Conservation (phyloP, 2,329 filamentous ascomycete species). For the Colletotrichum orbiculare region DNA sequence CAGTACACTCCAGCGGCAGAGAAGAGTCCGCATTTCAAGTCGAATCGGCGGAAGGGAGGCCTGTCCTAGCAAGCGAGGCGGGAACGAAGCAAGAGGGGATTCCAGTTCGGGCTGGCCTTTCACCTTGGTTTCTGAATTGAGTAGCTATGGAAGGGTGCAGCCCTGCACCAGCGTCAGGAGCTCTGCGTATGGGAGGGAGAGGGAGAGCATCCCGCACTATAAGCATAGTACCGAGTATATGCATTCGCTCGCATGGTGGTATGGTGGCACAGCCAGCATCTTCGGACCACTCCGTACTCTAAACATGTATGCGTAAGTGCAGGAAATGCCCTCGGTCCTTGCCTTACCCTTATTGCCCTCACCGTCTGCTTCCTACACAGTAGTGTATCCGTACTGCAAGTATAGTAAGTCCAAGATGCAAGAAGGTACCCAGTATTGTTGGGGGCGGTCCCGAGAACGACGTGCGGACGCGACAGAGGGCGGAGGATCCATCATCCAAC, state of each 20-base stretch:
- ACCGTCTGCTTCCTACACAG: constrained; percentile 11
- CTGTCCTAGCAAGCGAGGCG: constrained; percentile 18
- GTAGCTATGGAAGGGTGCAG: too few relatives aligned
- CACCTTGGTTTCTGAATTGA: neutral
- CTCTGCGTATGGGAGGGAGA: too few relatives aligned
- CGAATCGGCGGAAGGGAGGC: constrained; percentile 12
- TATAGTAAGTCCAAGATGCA: constrained; percentile 1
- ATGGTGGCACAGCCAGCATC: too few relatives aligned
- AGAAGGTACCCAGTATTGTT: constrained; percentile 24
- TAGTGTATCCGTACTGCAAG: neutral
- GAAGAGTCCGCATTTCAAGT: constrained; percentile 7
- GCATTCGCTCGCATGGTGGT: too few relatives aligned
- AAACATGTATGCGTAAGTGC: too few relatives aligned
- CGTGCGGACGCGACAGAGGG: constrained; percentile 12
- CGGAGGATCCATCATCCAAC: too few relatives aligned
- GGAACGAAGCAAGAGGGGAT: constrained; percentile 11
- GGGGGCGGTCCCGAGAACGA: constrained; percentile 23
- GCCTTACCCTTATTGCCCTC: constrained; percentile 22
- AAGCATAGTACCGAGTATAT: too few relatives aligned
- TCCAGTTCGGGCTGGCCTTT: neutral
- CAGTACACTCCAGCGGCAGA: constrained; percentile 29
- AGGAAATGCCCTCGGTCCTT: constrained; percentile 1
- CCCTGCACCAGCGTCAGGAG: too few relatives aligned
- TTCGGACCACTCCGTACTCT: too few relatives aligned
- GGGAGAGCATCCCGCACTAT: too few relatives aligned